Percentiles rank a stretch among this genome's conserved stretches.
phyloP scores from a whole-genome alignment of 2,329 filamentous ascomycete genomes.

The Teratosphaeria zuluensis region DNA sequence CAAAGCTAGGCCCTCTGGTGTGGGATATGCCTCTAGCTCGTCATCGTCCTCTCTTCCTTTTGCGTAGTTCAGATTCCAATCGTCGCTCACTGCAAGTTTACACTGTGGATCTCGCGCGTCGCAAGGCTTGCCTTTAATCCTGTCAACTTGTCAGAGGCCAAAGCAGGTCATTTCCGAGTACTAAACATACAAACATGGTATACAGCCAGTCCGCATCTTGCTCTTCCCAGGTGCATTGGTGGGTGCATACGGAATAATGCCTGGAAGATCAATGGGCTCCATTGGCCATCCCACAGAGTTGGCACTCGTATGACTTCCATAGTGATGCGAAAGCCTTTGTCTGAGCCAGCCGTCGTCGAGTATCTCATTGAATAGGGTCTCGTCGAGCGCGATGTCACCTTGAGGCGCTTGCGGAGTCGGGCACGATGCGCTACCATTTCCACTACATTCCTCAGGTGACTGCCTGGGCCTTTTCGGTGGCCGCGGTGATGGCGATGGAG shows the following conservation, averaged over 20 bases:
- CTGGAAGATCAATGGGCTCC: not conserved
- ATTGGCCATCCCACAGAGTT: not conserved
- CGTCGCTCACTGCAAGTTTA: constrained; percentile 18
- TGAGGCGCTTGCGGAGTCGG: not conserved
- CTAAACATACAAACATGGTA: constrained; percentile 22
- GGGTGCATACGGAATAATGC: not conserved
- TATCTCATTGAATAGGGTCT: not conserved
- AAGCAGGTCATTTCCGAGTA: not conserved
- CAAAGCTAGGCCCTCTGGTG: constrained; percentile 9
- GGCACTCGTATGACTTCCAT: not conserved
- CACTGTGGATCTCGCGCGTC: constrained; percentile 20
- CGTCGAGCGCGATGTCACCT: not conserved
- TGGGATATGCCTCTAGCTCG: constrained; percentile 1
- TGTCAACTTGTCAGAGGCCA: constrained; percentile 5
- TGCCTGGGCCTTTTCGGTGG: not conserved
- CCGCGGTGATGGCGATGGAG: not conserved
- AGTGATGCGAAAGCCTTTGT: not conserved
- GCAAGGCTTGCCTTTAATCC: constrained; percentile 20
- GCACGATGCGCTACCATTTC: not conserved
- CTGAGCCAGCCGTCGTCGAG: not conserved
- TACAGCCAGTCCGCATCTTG: constrained; percentile 24
- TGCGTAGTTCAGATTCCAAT: constrained; percentile 19
- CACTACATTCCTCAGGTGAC: not conserved
- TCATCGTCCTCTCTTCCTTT: constrained; percentile 7
- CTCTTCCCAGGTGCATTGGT: not conserved